Percentiles rank a stretch among this genome's conserved stretches.
These are phyloP conservation scores for Zizania palustris DNA, from an alignment of 202 grass and related monocot genomes.

Conservation along the genomic window DNA sequence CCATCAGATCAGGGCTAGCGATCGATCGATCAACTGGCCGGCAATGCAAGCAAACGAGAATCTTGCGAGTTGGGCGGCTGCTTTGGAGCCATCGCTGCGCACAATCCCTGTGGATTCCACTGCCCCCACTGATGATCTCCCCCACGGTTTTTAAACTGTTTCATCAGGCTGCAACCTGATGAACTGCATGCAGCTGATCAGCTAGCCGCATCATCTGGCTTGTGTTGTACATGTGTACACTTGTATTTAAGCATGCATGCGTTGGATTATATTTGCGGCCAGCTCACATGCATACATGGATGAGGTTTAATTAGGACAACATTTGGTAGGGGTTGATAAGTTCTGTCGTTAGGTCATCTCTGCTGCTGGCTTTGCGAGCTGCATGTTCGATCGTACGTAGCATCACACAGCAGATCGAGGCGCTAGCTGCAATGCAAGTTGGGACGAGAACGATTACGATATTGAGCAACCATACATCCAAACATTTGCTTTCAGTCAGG, in stretches of 20 bases:
- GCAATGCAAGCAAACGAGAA: background rate
- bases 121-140: background rate
- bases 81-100: conserved; percentile 18
- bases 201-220: background rate
- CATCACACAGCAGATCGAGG: too few species aligned
- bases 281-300: background rate
- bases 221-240: background rate
- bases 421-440: too few species aligned
- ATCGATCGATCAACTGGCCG: background rate
- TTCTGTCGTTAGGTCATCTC: background rate
- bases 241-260: background rate
- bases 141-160: background rate
- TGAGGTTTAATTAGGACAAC: background rate
- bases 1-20: background rate
- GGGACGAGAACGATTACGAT: background rate
- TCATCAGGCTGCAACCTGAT: background rate
- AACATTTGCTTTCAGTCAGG: conserved; percentile 21
- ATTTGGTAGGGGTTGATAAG: background rate
- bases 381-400: too few species aligned
- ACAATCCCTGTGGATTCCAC: background rate
- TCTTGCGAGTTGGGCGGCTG: background rate
- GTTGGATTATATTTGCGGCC: background rate
- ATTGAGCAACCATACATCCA: background rate
- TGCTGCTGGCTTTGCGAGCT: too few species aligned
- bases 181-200: background rate